Evolutionary conservation across 495 filamentous ascomycete species (phyloP), one percentile per base, ranked within the genome.

Genomic region (Amniculicola lignicola): DNA sequence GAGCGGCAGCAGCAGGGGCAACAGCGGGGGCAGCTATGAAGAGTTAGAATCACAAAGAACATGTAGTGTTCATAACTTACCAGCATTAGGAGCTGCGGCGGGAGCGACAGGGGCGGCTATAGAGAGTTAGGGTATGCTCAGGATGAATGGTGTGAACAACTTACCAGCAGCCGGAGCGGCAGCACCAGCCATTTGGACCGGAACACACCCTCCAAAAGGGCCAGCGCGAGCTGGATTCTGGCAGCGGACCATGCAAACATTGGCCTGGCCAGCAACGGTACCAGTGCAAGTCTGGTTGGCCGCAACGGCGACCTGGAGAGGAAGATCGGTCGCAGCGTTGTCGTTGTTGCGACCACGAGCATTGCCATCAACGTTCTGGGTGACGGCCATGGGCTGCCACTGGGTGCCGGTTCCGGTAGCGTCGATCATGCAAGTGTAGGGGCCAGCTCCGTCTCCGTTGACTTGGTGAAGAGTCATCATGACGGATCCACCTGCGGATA

Each of bases 391-490:
- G 2, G 65, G 24, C 19, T 31, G 40, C 58, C 63, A 79, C n/a
- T 68, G 52, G 21, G 62, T 64, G 0, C 70, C 77, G 9, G 75
- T 77, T 36, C 65, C 65, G 11, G 63, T 64, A 10, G 65, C 68
- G 59, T 77, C 77, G 57, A 81, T 76, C 70, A 72, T 75, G 66
- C 78, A 81, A 1, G 67, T 61, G 57, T 77, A 81, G 2, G 77
- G 78, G 0, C 78, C 78, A 15, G 77, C 77, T 23, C 77, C 78
- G 57, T 81, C 77, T 18, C 73, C 76, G 51, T 80, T 81, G 50
- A 80, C 76, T 52, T 80, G 78, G 55, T 79, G 64, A 29, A 81
- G 70, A 2, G 76, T 80, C 78, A 81, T 80, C 39, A 61, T 61
- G 19, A 81, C 47, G 39, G 69, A 35, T 19, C 78, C 78, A 24